Percentiles rank a stretch among this genome's conserved stretches.
Evolutionary conservation across 352 stramenopile species (phyloP).

Genomic region (Blastocystis sp.): DNA sequence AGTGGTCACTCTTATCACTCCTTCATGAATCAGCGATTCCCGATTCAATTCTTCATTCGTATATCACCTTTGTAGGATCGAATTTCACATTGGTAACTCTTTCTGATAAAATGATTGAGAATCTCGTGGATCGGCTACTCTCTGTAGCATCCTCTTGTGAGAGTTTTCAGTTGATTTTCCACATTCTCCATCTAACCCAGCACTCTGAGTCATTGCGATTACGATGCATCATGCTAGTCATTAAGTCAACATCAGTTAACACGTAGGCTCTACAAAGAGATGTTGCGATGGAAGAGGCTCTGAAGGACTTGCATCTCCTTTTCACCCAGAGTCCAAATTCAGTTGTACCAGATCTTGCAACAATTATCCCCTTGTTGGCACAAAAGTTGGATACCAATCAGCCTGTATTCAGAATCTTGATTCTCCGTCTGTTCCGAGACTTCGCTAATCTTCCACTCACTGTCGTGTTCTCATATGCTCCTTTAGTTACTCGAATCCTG

Average conservation of each 20-base stretch:
- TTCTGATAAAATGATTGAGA: background rate
- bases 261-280: background rate
- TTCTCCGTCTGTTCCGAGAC: background rate
- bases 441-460: constrained; percentile 12
- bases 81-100: too few relatives aligned
- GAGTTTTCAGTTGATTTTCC: background rate
- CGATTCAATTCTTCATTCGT: background rate
- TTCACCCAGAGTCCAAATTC: background rate
- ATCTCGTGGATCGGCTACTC: background rate
- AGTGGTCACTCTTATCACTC: background rate
- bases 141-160: background rate
- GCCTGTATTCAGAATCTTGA: background rate
- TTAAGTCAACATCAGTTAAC: background rate
- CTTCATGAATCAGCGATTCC: background rate
- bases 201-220: background rate
- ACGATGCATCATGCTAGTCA: background rate
- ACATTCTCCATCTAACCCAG: background rate
- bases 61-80: background rate
- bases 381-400: background rate
- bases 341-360: background rate
- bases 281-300: background rate
- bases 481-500: background rate
- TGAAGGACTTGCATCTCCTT: background rate
- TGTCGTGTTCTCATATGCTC: background rate
- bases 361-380: background rate